phyloP scores from a whole-genome alignment of 2,329 filamentous ascomycete species.

The Boeremia lycopersici region DNA sequence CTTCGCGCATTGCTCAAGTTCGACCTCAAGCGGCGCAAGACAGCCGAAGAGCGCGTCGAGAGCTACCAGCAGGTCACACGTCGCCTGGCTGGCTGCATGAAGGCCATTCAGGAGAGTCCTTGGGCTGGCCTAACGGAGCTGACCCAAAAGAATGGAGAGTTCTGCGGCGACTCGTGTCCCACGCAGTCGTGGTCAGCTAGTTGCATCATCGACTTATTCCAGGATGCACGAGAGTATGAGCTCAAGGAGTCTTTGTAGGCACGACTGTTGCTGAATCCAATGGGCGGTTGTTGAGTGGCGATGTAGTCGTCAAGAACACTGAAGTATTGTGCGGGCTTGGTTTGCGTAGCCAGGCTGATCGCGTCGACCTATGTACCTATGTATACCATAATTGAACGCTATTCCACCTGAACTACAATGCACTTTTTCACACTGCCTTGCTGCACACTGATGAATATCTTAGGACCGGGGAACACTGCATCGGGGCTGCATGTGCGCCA shows the following conservation, averaged over 20 bases:
- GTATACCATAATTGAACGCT: background rate
- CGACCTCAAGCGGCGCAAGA: constrained; percentile 74
- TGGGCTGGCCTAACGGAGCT: constrained; percentile 95
- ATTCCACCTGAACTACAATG: background rate
- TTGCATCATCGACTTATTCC: constrained; percentile 93
- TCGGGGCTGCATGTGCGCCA: no score
- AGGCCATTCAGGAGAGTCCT: constrained; percentile 75
- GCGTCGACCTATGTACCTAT: constrained; percentile 3
- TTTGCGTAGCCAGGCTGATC: background rate
- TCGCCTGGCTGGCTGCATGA: constrained; percentile 80
- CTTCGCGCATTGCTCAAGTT: constrained; percentile 89
- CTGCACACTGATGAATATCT: no score
- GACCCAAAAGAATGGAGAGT: constrained; percentile 85
- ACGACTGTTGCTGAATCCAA: background rate
- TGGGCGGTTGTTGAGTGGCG: background rate
- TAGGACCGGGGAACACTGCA: no score
- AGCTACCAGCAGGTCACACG: constrained; percentile 94
- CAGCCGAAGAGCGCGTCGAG: constrained; percentile 73
- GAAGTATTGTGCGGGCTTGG: no score
- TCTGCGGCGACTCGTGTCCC: constrained; percentile 89
- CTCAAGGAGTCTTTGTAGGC: constrained; percentile 17
- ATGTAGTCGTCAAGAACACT: no score
- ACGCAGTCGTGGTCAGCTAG: constrained; percentile 97
- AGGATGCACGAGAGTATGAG: constrained; percentile 69
- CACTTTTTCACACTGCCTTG: background rate